These are phyloP conservation scores for Aechmea fasciata DNA, from an alignment of 176 grass and related monocot species.

Conservation along the genomic window DNA sequence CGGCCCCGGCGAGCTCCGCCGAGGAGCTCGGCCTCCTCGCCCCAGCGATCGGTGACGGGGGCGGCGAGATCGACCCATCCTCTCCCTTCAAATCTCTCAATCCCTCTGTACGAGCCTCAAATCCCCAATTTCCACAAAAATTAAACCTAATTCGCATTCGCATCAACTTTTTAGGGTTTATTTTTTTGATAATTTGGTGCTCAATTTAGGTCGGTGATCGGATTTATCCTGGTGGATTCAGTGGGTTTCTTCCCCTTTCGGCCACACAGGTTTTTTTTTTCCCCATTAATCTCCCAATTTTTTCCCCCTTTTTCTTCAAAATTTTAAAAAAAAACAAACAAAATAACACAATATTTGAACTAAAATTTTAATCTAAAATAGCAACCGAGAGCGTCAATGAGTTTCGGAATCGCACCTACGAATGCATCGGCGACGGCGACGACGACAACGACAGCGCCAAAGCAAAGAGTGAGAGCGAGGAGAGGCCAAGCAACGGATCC, in stretches of 20 bases:
- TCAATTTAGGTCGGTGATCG: slow-evolving; percentile 25
- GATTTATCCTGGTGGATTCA: slow-evolving; percentile 39
- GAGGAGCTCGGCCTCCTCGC: slow-evolving; percentile 16
- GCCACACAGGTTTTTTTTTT: neutral
- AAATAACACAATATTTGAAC: neutral
- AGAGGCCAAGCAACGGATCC: slow-evolving; percentile 26
- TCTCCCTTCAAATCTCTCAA: slow-evolving; percentile 71
- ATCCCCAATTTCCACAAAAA: neutral
- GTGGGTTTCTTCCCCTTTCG: neutral
- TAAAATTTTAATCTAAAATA: slow-evolving; percentile 10
- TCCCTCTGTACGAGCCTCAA: slow-evolving; percentile 33
- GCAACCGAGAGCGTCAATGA: slow-evolving; percentile 48
- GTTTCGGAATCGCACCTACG: slow-evolving; percentile 36
- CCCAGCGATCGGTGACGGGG: slow-evolving; percentile 20
- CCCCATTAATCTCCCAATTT: neutral
- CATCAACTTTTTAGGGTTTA: neutral
- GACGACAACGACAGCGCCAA: slow-evolving; percentile 17
- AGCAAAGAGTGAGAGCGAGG: slow-evolving; percentile 20
- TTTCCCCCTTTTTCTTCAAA: too few species aligned
- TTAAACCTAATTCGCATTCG: neutral
- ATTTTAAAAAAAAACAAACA: too few species aligned
- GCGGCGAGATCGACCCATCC: slow-evolving; percentile 37
- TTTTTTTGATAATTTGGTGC: neutral
- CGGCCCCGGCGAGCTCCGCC: slow-evolving; percentile 17
- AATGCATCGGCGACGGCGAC: slow-evolving; percentile 16